A percentile compares a stretch with the other conserved stretches of the same genome.
phyloP scores from a whole-genome alignment of 2,329 filamentous ascomycete genomes.

The Fusarium sp. region DNA sequence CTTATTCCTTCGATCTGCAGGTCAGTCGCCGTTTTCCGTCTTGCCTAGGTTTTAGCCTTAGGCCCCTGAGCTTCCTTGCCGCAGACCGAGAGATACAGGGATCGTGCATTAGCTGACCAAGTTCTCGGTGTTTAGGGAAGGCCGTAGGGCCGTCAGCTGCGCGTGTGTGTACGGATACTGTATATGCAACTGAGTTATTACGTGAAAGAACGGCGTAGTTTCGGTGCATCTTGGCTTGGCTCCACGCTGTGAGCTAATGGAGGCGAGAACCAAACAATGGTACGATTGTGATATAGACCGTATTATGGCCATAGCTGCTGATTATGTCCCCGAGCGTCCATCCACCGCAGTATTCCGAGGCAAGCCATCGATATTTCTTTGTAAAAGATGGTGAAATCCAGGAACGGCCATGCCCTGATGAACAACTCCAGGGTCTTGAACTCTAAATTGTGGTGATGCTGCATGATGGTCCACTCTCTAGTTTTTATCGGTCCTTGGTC shows the following conservation, averaged over 20 bases:
- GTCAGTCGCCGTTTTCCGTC: conserved; percentile 6
- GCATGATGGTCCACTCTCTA: not conserved
- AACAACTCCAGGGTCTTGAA: not conserved
- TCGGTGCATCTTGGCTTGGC: not conserved
- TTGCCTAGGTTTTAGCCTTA: not conserved
- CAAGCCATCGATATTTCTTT: not conserved
- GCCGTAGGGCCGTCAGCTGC: not conserved
- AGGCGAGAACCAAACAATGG: not conserved
- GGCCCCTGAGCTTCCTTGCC: not conserved
- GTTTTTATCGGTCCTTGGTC: not conserved
- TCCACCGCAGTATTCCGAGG: not conserved
- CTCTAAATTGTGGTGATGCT: not conserved
- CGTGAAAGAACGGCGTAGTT: not conserved
- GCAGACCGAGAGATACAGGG: not conserved
- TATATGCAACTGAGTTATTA: not conserved
- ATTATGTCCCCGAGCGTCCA: not conserved
- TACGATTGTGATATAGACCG: not conserved
- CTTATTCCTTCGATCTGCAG: conserved; percentile 32
- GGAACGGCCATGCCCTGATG: not conserved
- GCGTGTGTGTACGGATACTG: not conserved
- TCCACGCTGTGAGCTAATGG: not conserved
- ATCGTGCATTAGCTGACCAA: conserved; percentile 5
- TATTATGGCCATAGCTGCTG: not conserved
- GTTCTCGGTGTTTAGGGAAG: not conserved
- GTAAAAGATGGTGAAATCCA: not conserved